A percentile compares a stretch with the other conserved stretches of the same genome.
Conservation (phyloP, 257 asterid species). For the Solanum appendiculatum region DNA sequence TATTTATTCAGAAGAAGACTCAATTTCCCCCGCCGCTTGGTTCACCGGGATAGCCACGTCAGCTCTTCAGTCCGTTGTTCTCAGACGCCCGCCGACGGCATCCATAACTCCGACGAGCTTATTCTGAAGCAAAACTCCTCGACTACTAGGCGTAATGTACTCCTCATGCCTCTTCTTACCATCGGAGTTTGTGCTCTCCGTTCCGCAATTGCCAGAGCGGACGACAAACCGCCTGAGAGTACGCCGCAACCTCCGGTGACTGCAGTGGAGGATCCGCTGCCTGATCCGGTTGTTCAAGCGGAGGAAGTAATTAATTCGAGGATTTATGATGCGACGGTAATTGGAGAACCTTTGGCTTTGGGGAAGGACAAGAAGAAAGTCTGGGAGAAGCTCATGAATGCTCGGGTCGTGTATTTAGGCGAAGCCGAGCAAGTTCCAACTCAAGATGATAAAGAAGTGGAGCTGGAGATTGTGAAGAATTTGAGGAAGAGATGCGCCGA, state of each 20-base stretch:
- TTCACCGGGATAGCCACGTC: constrained; percentile 16
- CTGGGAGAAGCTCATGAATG: constrained; percentile 80
- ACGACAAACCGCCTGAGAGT: constrained; percentile 27
- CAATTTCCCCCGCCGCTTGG: constrained; percentile 7
- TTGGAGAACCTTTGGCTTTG: constrained; percentile 60
- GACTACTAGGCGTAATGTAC: constrained; percentile 46
- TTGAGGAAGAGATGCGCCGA: constrained; percentile 53
- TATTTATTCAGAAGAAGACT: not conserved
- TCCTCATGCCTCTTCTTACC: constrained; percentile 46
- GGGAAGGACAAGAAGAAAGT: constrained; percentile 52
- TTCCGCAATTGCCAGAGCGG: constrained; percentile 66
- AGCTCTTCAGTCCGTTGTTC: constrained; percentile 25
- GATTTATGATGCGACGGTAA: constrained; percentile 72
- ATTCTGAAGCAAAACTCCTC: not conserved
- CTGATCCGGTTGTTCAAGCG: constrained; percentile 8
- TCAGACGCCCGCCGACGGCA: constrained; percentile 2
- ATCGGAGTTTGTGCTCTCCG: constrained; percentile 50
- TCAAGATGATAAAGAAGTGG: constrained; percentile 66
- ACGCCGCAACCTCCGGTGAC: constrained; percentile 9
- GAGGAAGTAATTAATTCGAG: constrained; percentile 57
- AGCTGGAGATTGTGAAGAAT: constrained; percentile 63
- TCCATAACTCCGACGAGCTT: constrained; percentile 8
- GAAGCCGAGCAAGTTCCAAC: constrained; percentile 86
- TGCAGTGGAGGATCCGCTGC: constrained; percentile 2
- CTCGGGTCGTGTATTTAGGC: constrained; percentile 63